These are phyloP conservation scores for Diaporthe vexans DNA, from an alignment of 2,329 filamentous ascomycete species.

Conservation along the genomic window DNA sequence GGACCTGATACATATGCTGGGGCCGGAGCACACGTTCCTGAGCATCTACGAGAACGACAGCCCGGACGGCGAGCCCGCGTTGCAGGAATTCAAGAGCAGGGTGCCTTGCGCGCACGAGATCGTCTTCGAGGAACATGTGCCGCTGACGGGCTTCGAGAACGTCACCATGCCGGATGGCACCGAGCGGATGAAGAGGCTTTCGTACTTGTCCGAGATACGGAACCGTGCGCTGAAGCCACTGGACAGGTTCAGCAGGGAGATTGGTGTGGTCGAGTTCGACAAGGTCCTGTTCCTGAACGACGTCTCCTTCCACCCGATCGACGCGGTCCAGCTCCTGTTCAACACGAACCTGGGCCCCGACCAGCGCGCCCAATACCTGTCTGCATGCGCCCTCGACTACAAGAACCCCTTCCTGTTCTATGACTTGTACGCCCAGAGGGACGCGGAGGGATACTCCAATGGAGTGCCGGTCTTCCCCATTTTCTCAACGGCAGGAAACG, in stretches of 20 bases:
- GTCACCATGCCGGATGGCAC: constrained; percentile 74
- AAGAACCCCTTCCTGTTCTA: constrained; percentile 78
- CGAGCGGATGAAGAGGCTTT: constrained; percentile 77
- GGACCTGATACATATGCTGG: constrained; percentile 74
- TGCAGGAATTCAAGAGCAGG: constrained; percentile 65
- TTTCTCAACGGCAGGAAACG: constrained; percentile 68
- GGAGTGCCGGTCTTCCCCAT: constrained; percentile 78
- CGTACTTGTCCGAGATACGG: constrained; percentile 79
- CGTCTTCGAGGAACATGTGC: constrained; percentile 71
- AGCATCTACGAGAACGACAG: constrained; percentile 83
- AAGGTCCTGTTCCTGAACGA: constrained; percentile 78
- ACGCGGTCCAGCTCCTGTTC: constrained; percentile 72
- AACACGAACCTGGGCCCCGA: constrained; percentile 67
- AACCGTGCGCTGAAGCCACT: constrained; percentile 78
- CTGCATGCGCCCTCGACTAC: constrained; percentile 80
- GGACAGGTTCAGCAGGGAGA: constrained; percentile 57
- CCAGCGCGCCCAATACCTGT: constrained; percentile 71
- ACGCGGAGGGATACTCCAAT: constrained; percentile 73
- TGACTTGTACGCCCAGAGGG: constrained; percentile 80
- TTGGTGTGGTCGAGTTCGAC: constrained; percentile 61
- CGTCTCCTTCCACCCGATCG: constrained; percentile 65
- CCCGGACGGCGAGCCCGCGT: constrained; percentile 64
- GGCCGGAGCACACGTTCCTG: constrained; percentile 76
- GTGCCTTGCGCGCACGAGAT: constrained; percentile 64
- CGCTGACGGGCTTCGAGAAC: constrained; percentile 68